Evolutionary conservation across 1,139 yeast genomes (phyloP), one percentile per base, ranked within the genome.

Genomic region (Kazachstania sp.): DNA sequence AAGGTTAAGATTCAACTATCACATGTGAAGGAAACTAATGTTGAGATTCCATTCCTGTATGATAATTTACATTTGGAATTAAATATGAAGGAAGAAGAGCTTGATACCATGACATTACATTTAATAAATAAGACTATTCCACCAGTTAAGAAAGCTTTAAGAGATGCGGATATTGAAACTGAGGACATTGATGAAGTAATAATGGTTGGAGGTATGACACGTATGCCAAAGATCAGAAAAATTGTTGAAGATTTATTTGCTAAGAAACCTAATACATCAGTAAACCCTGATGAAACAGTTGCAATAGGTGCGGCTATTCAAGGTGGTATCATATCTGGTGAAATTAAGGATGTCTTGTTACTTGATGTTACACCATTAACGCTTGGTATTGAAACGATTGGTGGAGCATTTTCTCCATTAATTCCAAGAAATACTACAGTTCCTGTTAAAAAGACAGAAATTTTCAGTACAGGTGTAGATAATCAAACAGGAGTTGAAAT

Each of bases 291-390:
- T 62, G 94, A 84, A 63, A 90, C 92, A 0, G 94, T 84, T 15
- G 92, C 92, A 1, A 63, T 84, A 39, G 94, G 94, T 49, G 94
- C 94, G 4, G 92, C 92, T 2, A 83, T 84, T 50, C 94, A 83
- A 65, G 92, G 88, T 23, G 90, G 87, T 26, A 80, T 83, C 5
- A 67, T 83, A 32, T 78, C 86, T 1, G 92, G 92, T 3, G 83
- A 81, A 51, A 73, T 74, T 20, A 79, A 76, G 59, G 79, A 84
- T 61, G 92, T 84, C n/a, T 73, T 84, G 23, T 66, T 84, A 45
- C 66, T 84, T 37, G 94, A 84, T 67, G 94, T 84, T 9, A 83
- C 90, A 1, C 92, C 94, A n/a, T 70, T 84, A 53, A 81, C 90
- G 3, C 68, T 84, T 43, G 94, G 94, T 44, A 84, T 84, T 55